Evolutionary conservation across 441 rosid genomes (phyloP), one percentile per base, ranked within the genome.

Genomic region (Pelargonium cotyledonis): DNA sequence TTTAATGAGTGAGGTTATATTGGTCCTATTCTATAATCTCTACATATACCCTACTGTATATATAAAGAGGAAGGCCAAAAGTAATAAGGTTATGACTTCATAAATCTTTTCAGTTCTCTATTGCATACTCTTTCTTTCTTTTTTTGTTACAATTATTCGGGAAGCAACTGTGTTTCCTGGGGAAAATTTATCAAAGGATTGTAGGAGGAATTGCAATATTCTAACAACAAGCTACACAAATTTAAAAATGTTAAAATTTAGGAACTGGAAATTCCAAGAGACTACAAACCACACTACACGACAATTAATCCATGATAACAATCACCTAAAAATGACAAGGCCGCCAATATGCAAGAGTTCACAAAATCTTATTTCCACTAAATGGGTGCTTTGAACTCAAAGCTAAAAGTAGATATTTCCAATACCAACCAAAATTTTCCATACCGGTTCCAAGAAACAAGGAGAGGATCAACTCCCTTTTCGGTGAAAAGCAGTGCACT

Each of bases 401-500:
- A 31, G 38, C 38, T 31, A 31, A 31, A 2, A 31, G 38, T 31
- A 31, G 6, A 63, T 23, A n/a, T 41, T 4, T 31, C 61, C 64
- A 29, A 71, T 58, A 67, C 40, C 15, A 73, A 35, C 67, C 67
- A 73, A 62, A 70, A 23, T n/a, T 65, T 68, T 8, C 57, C 83
- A 76, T 81, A 95, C 98, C 95, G 92, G 73, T 95, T 95, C 97
- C 97, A 95, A 68, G 99, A 87, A 58, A 95, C 91, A 62, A 90
- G 90, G 77, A 89, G 86, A 46, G 98, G 91, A 81, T 95, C 80
- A 14, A 92, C 95, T 72, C 97, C 90, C 81, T 86, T 92, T 76
- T 95, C 92, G 6, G 96, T 90, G 78, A 95, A 92, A 70, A 89
- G 85, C 83, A 95, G 77, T 10, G 97, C 97, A 84, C 95, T 95